Conservation (phyloP, 768 basidiomycete genomes). For the Chalciporus piperatus region DNA sequence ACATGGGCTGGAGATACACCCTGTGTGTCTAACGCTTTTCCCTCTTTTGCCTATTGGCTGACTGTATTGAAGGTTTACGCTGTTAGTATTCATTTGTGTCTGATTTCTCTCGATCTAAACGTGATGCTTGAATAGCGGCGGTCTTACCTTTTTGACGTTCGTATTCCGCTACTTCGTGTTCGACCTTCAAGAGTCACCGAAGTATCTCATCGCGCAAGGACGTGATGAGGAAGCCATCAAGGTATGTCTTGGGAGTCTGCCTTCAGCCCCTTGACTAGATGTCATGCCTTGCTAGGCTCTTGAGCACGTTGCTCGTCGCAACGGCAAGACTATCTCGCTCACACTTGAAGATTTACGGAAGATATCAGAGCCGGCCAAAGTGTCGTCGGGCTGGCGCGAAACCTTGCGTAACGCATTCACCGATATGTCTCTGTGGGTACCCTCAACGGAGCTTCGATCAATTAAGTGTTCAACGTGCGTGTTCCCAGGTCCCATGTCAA, state of each 20-base stretch:
- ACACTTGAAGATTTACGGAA: conserved; percentile 43
- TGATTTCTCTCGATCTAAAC: conserved; percentile 6
- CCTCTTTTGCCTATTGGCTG: background rate
- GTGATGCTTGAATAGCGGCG: conserved; percentile 32
- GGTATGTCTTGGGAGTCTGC: conserved; percentile 20
- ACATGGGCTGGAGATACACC: conserved; percentile 63
- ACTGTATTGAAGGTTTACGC: conserved; percentile 32
- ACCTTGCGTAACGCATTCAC: conserved; percentile 36
- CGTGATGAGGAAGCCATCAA: conserved; percentile 54
- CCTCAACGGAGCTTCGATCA: background rate
- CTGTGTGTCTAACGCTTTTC: conserved; percentile 28
- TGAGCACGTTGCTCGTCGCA: conserved; percentile 45
- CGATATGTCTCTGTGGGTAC: conserved; percentile 38
- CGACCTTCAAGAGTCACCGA: conserved; percentile 58
- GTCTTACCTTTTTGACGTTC: conserved; percentile 51
- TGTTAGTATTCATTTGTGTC: conserved; percentile 30
- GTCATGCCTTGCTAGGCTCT: conserved; percentile 35
- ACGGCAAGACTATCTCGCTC: conserved; percentile 44
- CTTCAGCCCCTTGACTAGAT: background rate
- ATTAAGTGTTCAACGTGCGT: background rate
- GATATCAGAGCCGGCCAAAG: conserved; percentile 20
- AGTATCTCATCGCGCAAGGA: conserved; percentile 56
- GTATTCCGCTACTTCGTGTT: conserved; percentile 55
- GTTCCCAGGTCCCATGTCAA: conserved; percentile 42
- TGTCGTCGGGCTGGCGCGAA: conserved; percentile 16